phyloP scores from a whole-genome alignment of 352 stramenopile species.

The Phytophthora multivora region DNA sequence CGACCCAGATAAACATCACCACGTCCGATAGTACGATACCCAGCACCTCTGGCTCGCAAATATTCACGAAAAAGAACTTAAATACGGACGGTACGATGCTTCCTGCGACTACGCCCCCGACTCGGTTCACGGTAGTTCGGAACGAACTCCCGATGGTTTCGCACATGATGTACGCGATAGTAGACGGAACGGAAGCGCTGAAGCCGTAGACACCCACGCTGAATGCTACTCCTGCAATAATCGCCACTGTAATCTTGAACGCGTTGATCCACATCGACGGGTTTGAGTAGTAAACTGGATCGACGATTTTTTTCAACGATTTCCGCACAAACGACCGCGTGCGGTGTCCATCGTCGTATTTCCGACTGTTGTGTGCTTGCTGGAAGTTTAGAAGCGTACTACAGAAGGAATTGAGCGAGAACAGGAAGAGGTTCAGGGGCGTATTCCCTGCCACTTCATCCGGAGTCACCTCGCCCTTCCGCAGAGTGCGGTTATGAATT shows the following conservation, averaged over 20 bases:
- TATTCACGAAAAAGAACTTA: slow-evolving; percentile 84
- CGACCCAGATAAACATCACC: slow-evolving; percentile 76
- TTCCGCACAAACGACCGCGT: slow-evolving; percentile 54
- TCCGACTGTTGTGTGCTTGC: slow-evolving; percentile 15
- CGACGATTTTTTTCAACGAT: slow-evolving; percentile 33
- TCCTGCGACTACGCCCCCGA: slow-evolving; percentile 80
- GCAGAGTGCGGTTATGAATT: slow-evolving; percentile 59
- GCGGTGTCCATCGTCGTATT: slow-evolving; percentile 50
- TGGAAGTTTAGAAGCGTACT: slow-evolving; percentile 75
- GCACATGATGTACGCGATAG: slow-evolving; percentile 81
- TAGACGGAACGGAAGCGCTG: slow-evolving; percentile 59
- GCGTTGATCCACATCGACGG: slow-evolving; percentile 9
- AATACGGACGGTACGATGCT: slow-evolving; percentile 84
- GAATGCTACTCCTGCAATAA: slow-evolving; percentile 69
- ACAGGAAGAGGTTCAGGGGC: slow-evolving; percentile 81
- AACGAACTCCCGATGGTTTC: slow-evolving; percentile 82
- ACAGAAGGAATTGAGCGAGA: slow-evolving; percentile 86
- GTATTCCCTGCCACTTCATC: slow-evolving; percentile 86
- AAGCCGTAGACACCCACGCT: slow-evolving; percentile 80
- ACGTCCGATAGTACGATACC: slow-evolving; percentile 55
- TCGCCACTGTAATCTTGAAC: slow-evolving; percentile 33
- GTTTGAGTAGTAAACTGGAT: slow-evolving; percentile 9
- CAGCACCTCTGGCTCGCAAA: slow-evolving; percentile 49
- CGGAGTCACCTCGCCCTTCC: slow-evolving; percentile 51
- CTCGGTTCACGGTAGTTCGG: slow-evolving; percentile 81